Conservation (phyloP, 2,329 filamentous ascomycete genomes). For the Fusarium sp. region DNA sequence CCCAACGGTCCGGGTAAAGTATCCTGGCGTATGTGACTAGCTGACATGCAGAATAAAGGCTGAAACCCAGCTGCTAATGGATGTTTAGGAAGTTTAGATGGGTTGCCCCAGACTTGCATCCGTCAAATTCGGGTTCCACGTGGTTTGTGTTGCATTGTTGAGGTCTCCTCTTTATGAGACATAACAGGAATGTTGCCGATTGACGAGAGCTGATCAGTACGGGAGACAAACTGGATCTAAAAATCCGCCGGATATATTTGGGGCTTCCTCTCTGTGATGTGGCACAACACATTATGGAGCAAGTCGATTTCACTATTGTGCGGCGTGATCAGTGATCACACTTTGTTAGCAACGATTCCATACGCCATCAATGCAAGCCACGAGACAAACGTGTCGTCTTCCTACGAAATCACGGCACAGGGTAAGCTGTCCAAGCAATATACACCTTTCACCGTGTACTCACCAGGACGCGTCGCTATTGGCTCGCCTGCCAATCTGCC, state of each 20-base stretch:
- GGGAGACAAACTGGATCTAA: rapidly evolving
- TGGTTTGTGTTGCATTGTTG: not conserved
- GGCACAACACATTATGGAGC: too few species aligned
- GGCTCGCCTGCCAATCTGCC: not conserved
- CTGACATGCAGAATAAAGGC: not conserved
- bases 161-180: not conserved
- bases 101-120: not conserved
- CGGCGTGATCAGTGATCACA: rapidly evolving
- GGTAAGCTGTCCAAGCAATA: rapidly evolving
- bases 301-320: rapidly evolving
- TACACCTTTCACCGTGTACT: rapidly evolving
- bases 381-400: rapidly evolving
- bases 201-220: not conserved
- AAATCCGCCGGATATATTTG: not conserved
- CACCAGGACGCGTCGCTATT: not conserved
- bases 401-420: rapidly evolving
- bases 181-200: not conserved
- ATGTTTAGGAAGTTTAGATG: too few species aligned
- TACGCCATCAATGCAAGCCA: rapidly evolving
- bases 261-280: too few species aligned
- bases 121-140: not conserved
- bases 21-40: not conserved
- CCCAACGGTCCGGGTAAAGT: not conserved
- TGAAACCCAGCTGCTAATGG: not conserved
- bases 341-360: rapidly evolving